A percentile compares a stretch with the other conserved stretches of the same genome.
Evolutionary conservation across 768 basidiomycete species (phyloP).

Genomic region (Nevesoporus exiguus): DNA sequence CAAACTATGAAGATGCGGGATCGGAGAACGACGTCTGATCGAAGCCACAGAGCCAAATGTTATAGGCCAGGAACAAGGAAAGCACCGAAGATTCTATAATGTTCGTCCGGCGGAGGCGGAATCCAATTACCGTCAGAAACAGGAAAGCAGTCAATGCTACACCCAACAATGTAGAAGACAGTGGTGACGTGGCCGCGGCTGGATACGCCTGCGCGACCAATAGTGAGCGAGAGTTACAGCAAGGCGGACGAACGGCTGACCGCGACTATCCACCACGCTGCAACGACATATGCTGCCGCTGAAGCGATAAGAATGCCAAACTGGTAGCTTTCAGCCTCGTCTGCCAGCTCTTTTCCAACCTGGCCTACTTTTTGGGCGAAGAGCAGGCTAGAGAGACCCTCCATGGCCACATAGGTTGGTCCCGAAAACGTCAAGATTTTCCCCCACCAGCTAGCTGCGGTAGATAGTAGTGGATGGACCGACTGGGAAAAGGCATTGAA

Average conservation of each 20-base stretch:
- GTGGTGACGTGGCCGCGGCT: constrained; percentile 74
- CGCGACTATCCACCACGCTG: constrained; percentile 83
- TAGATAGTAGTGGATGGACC: constrained; percentile 53
- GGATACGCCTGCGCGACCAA: constrained; percentile 62
- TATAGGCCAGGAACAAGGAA: constrained; percentile 85
- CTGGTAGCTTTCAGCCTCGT: constrained; percentile 72
- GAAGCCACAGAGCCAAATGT: constrained; percentile 86
- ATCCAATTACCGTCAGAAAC: constrained; percentile 90
- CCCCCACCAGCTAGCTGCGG: constrained; percentile 69
- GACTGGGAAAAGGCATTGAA: constrained; percentile 80
- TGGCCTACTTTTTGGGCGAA: constrained; percentile 81
- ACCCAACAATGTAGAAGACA: constrained; percentile 87
- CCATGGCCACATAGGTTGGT: constrained; percentile 77
- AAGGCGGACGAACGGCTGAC: constrained; percentile 42
- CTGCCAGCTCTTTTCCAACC: constrained; percentile 67
- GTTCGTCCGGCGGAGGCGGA: constrained; percentile 83
- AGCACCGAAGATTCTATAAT: constrained; percentile 89
- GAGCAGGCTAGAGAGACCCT: constrained; percentile 79
- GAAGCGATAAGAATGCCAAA: constrained; percentile 73
- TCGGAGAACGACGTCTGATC: constrained; percentile 71
- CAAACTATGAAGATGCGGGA: constrained; percentile 75
- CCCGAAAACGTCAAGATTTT: constrained; percentile 65
- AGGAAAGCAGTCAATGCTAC: constrained; percentile 84
- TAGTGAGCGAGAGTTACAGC: constrained; percentile 8
- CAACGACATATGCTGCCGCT: constrained; percentile 74